Evolutionary conservation across 2,329 filamentous ascomycete genomes (phyloP), one percentile per base, ranked within the genome.

Genomic region (Talaromyces sp.): DNA sequence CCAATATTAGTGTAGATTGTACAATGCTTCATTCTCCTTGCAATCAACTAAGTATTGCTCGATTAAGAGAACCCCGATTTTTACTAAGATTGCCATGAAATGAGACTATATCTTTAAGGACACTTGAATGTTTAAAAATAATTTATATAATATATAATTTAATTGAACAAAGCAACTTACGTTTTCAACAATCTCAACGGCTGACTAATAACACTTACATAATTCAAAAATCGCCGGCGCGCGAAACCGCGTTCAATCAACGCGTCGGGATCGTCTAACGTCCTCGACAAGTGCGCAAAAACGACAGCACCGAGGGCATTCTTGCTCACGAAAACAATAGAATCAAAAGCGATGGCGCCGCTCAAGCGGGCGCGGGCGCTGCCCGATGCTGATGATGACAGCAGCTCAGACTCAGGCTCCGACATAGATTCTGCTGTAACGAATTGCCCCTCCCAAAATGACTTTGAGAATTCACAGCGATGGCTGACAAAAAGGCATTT

Each of bases 351-450:
- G 57, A 81, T 80, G 79, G 70, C 75, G 54, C 74, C 76, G 24
- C 63, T 70, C 54, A 80, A 80, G 65, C 75, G 79, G n/a, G 54
- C 63, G 65, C 75, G 79, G n/a, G 54, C 63, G 35, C 73, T 74
- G 60, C 64, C 62, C 24, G 72, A 73, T 53, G 65, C 73, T 41
- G 65, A 72, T 32, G 69, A 68, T n/a, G 61, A 62, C 59, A 54
- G 67, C 10, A 70, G 62, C 66, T 61, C 50, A 65, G 65, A 21
- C 27, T 56, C 41, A 12, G 19, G 27, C 27, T 61, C 59, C 6
- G 51, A 56, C 14, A 54, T 32, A 32, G 57, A 54, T 56, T 57
- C 60, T 27, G 60, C 58, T 46, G 43, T 46, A 46, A 46, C 21
- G 55, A 58, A 4, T 31, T 19, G 26, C 29, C 27, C 51, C 59